Evolutionary conservation across 176 grass and related monocot genomes (phyloP).

Genomic region (Olyra latifolia): DNA sequence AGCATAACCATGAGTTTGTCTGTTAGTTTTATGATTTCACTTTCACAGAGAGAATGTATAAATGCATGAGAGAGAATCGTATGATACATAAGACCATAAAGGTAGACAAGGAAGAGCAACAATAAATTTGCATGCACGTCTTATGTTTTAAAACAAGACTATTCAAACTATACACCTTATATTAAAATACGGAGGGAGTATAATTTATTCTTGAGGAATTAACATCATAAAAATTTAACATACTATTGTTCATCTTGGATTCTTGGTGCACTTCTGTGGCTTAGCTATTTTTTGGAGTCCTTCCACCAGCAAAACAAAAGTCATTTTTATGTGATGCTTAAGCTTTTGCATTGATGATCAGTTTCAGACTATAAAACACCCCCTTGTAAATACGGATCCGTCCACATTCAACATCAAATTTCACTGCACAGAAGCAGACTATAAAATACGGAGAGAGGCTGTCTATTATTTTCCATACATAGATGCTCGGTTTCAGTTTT

Average conservation of each 20-base stretch:
- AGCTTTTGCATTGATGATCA: not conserved
- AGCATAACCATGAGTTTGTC: not conserved
- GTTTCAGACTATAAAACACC: too few relatives aligned
- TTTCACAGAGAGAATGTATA: not conserved
- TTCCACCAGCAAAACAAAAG: not conserved
- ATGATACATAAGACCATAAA: too few relatives aligned
- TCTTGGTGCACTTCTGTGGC: not conserved
- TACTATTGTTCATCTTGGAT: too few relatives aligned
- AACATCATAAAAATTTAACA: not conserved
- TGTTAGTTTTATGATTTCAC: not conserved
- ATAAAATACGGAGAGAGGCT: not conserved
- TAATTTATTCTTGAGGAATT: too few relatives aligned
- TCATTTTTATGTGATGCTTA: not conserved
- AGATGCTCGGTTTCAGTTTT: not conserved
- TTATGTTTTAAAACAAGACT: too few relatives aligned
- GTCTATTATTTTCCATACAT: not conserved
- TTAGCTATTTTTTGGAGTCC: not conserved
- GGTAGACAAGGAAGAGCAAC: too few relatives aligned
- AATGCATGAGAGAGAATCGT: too few relatives aligned
- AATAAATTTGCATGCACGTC: too few relatives aligned
- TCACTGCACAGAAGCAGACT: too few relatives aligned
- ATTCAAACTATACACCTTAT: too few relatives aligned
- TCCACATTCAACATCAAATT: too few relatives aligned
- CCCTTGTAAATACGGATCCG: not conserved
- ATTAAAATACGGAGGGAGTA: too few relatives aligned